Conservation (phyloP, 2,329 filamentous ascomycete species). For the Dothideomycetidae sp. region DNA sequence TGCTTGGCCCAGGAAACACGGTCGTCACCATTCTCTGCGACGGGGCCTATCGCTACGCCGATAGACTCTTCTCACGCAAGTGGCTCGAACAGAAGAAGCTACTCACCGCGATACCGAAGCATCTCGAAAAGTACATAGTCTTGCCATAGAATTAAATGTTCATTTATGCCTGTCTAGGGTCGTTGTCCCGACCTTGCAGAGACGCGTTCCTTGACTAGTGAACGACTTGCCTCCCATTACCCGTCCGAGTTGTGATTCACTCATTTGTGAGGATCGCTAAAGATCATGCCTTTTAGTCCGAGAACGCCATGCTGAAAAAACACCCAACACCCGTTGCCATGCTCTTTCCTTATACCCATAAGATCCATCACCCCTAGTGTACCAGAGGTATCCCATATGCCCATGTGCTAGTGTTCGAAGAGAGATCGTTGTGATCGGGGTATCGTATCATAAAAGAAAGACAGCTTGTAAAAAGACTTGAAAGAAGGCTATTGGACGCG, state of each 20-base stretch:
- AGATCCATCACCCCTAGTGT: background rate
- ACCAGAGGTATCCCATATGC: background rate
- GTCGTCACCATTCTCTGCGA: constrained; percentile 92
- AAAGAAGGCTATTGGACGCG: no score
- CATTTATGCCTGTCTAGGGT: background rate
- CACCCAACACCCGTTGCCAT: background rate
- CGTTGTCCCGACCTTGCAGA: no score
- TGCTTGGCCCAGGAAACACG: constrained; percentile 73
- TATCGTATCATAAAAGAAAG: background rate
- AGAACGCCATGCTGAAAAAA: constrained; percentile 8
- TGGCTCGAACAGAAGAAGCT: constrained; percentile 85
- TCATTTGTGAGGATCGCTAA: constrained; percentile 3
- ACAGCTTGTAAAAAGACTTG: no score
- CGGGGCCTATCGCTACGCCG: constrained; percentile 93
- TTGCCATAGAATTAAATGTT: constrained; percentile 43
- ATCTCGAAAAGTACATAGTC: constrained; percentile 87
- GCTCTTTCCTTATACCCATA: background rate
- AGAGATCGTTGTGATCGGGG: background rate
- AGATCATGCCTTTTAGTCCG: background rate
- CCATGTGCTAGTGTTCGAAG: background rate
- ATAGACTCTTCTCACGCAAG: constrained; percentile 77
- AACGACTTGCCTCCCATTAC: no score
- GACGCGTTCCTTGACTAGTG: no score
- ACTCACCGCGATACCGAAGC: constrained; percentile 64
- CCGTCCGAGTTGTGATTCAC: no score